phyloP scores from a whole-genome alignment of 2,329 filamentous ascomycete species.

The Exophiala bonariae region DNA sequence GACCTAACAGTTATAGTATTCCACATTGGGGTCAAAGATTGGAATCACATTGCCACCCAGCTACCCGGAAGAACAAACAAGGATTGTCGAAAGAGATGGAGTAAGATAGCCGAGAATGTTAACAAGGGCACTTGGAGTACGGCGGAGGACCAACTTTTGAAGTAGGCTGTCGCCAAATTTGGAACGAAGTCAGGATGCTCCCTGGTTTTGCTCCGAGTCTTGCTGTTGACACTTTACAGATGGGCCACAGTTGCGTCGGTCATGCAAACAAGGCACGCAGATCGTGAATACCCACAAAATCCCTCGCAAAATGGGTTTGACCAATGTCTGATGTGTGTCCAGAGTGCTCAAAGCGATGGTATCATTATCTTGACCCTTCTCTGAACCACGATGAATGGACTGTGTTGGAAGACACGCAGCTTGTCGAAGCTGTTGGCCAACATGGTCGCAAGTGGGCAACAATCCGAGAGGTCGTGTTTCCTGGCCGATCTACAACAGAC shows the following conservation, averaged over 20 bases:
- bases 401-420: slow-evolving; percentile 34
- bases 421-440: slow-evolving; percentile 35
- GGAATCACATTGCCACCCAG: slow-evolving; percentile 38
- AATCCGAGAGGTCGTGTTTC: slow-evolving; percentile 36
- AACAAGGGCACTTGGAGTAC: slow-evolving; percentile 44
- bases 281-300: slow-evolving; percentile 33
- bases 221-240: slow-evolving; percentile 28
- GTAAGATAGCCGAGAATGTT: slow-evolving; percentile 39
- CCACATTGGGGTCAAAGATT: slow-evolving; percentile 31
- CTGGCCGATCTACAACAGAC: slow-evolving; percentile 38
- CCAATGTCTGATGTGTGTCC: not conserved
- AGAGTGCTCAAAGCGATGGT: slow-evolving; percentile 52
- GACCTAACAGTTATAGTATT: no score
- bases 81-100: slow-evolving; percentile 47
- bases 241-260: slow-evolving; percentile 44
- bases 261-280: slow-evolving; percentile 40
- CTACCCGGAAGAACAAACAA: slow-evolving; percentile 45
- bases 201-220: not conserved
- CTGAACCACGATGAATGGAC: slow-evolving; percentile 42
- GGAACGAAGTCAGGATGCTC: slow-evolving; percentile 35
- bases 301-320: not conserved
- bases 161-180: slow-evolving; percentile 35
- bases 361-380: slow-evolving; percentile 44
- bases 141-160: slow-evolving; percentile 36
- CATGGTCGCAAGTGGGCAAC: slow-evolving; percentile 41